These are phyloP conservation scores for Wickerhamomyces queroliae DNA, from an alignment of 805 yeast species.

Conservation along the genomic window DNA sequence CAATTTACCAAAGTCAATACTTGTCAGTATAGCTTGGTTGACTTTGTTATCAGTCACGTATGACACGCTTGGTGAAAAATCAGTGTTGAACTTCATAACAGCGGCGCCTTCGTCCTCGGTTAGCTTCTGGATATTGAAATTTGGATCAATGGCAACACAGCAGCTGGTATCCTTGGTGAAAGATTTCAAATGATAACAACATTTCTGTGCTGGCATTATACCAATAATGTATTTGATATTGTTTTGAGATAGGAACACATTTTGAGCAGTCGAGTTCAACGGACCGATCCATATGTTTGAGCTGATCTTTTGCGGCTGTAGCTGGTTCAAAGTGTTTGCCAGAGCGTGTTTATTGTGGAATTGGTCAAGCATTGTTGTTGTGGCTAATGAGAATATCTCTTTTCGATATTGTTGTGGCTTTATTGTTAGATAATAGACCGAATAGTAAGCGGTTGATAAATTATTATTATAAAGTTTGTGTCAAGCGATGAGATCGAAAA, in stretches of 20 bases:
- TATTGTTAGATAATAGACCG: neutral
- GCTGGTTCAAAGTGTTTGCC: slow-evolving; percentile 21
- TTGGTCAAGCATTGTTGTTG: slow-evolving; percentile 11
- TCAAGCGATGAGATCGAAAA: too few relatives aligned
- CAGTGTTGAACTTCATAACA: slow-evolving; percentile 20
- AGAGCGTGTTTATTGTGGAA: slow-evolving; percentile 21
- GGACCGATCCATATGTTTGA: slow-evolving; percentile 43
- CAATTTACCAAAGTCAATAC: slow-evolving; percentile 19
- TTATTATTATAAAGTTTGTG: too few relatives aligned
- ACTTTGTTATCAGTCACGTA: slow-evolving; percentile 16
- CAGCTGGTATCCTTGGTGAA: slow-evolving; percentile 22
- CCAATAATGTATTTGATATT: slow-evolving; percentile 35
- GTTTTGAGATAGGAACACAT: slow-evolving; percentile 28
- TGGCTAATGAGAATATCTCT: neutral
- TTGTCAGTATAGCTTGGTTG: slow-evolving; percentile 18
- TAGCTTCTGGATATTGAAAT: slow-evolving; percentile 23
- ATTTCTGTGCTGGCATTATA: slow-evolving; percentile 27
- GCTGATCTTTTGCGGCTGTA: slow-evolving; percentile 35
- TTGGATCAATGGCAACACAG: slow-evolving; percentile 29
- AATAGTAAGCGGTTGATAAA: too few relatives aligned
- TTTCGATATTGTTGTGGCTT: neutral
- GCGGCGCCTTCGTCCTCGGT: slow-evolving; percentile 21
- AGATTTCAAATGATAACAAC: slow-evolving; percentile 24
- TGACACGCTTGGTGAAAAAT: slow-evolving; percentile 18
- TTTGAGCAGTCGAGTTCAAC: slow-evolving; percentile 33